Evolutionary conservation across 805 yeast species (phyloP), one percentile per base, ranked within the genome.

Genomic region (Debaryomyces tyrocola): DNA sequence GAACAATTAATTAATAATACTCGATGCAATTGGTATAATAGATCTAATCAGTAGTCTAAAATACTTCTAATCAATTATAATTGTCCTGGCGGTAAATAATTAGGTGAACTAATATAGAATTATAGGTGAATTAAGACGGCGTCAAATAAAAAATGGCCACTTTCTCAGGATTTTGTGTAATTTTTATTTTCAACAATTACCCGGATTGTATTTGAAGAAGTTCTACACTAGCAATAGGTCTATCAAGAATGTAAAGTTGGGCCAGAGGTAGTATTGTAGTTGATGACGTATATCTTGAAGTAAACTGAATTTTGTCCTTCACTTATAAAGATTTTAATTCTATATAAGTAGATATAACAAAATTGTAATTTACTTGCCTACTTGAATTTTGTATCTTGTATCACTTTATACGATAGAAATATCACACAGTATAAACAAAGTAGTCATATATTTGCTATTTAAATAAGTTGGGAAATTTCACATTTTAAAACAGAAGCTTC

Each of bases 1-100:
- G 34, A 31, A n/a, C 17, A 31, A 31, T 31, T 31, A n/a, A 31
- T 31, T 31, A 31, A 14, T 14, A 28, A 31, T 31, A 31, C 17
- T n/a, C 17, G 17, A 31, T 31, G 34, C 34, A 35, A 17, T 34
- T 40, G 14, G 45, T 41, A 43, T 41, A 49, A 45, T 59, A 61
- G 73, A 67, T 65, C 73, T 67, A 67, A 58, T 67, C 72, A 67
- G 72, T 67, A 67, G 72, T 67, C 73, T 59, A 63, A 42, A 38
- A 53, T 46, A 54, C 48, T 43, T 29, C 7, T 40, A 15, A 39
- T 28, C 20, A 28, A 31, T 39, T 28, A 39, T 28, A 39, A 28
- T 33, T 28, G 33, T 28, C 18, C 5, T 28, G 24, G 27, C 21
- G 20, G n/a, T 28, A 20, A 11, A 29, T 28, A 15, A 28, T 39